Evolutionary conservation across 345 rosid species (phyloP), one percentile per base, ranked within the genome.

Genomic region (Alliaria petiolata): DNA sequence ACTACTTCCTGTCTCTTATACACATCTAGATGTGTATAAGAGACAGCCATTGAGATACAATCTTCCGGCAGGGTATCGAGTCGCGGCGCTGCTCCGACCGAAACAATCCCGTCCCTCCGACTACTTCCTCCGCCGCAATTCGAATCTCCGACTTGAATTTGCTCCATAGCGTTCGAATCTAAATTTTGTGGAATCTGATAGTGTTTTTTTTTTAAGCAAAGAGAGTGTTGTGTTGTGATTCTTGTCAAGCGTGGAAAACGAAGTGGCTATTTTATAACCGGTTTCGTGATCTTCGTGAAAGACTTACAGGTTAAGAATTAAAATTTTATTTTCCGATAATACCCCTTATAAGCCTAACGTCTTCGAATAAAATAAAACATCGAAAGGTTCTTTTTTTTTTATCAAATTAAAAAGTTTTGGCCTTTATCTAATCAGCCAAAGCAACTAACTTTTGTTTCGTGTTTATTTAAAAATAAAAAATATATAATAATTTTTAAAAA

Each of bases 31-130:
- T n/a, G n/a, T n/a, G 92, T 88, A 3, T 62, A 74, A 3, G 88
- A 81, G 4, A 88, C 35, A 4, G 85, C 65, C 60, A 45, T 58
- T 22, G 86, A 84, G n/a, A 90, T 65, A 67, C 85, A 83, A 8
- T 73, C 88, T 70, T 83, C 85, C 0, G 97, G 89, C 38, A 85
- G 39, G 0, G 50, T 65, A 11, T 47, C 70, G 47, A 83, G 69
- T n/a, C 75, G 61, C 15, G 50, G 7, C 46, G 45, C 1, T 10
- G 55, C 20, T 45, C 44, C 43, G 11, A 33, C 2, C 10, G 30
- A 34, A 8, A 40, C 36, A 40, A 14, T 8, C 34, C 14, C 67
- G 2, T 67, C 33, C 1, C 26, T 67, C 20, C 62, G 54, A 15
- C n/a, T 40, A 16, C 16, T 57, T 62, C 53, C 59, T n/a, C 26